Evolutionary conservation across 2,329 filamentous ascomycete species (phyloP), one percentile per base, ranked within the genome.

Genomic region (Emydomyces testavorans): DNA sequence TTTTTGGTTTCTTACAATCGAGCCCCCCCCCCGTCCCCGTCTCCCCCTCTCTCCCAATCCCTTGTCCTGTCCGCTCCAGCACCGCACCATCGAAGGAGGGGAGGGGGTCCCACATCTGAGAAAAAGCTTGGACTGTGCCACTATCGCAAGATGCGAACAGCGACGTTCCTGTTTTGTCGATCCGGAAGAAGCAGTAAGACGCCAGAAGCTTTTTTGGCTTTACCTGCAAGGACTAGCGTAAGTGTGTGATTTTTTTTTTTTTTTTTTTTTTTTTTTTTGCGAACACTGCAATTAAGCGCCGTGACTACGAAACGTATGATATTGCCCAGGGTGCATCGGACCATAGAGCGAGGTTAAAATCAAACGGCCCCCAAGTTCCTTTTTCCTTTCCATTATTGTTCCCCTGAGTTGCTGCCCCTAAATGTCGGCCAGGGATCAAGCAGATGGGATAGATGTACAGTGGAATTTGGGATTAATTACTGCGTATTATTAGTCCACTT

Each of bases 101-200:
- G 16, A 37, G 15, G 26, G 35, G 35, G 35, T 37, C 36, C 45
- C 45, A 47, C 45, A 39, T 46, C n/a, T 10, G 37, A 7, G 21
- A 26, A 31, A 35, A 47, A 47, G 45, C 45, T 47, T 47, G 45
- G 45, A 47, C 45, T 47, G 45, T 47, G 45, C 35, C 45, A 47
- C 45, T 47, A n/a, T 47, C 23, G 45, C 35, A 40, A 16, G 37
- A 40, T 40, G 45, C 45, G 45, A 47, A 47, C 45, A 40, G 45
- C 45, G 45, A 47, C 15, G 45, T 40, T 40, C 24, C 29, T 46
- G 23, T 26, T 15, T 2, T 46, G 45, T 47, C 45, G 45, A 47
- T 47, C 45, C 45, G 45, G 45, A 47, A 47, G 45, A 31, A 47
- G 45, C 2, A 31, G 21, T 7, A 15, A 37, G 20, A 24, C n/a